Percentiles rank a stretch among this genome's conserved stretches.
Conservation (phyloP, 371 early-diverging fungal genomes). For the Apophysomyces trapeziformis region DNA sequence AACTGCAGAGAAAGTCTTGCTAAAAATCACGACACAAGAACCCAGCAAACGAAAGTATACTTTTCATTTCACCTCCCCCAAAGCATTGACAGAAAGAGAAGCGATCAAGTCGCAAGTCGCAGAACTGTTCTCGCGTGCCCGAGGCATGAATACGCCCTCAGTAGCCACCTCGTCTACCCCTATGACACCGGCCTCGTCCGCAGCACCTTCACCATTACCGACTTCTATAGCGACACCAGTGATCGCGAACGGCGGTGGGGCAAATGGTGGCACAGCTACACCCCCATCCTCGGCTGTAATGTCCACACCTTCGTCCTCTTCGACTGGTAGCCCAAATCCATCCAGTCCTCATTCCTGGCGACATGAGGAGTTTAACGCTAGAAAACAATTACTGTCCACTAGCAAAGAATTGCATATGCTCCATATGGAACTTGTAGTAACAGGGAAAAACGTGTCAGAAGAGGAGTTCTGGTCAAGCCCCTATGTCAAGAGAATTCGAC, state of each 20-base stretch:
- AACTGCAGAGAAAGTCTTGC: constrained; percentile 38
- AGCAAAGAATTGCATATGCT: constrained; percentile 73
- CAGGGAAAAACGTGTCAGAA: constrained; percentile 73
- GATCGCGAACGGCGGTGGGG: constrained; percentile 8
- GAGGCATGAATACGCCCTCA: constrained; percentile 28
- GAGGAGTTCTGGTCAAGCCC: constrained; percentile 93
- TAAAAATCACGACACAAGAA: constrained; percentile 39
- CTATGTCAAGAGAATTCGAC: constrained; percentile 57
- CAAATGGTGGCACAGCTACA: constrained; percentile 14
- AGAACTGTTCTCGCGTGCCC: constrained; percentile 48
- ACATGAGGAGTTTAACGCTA: constrained; percentile 61
- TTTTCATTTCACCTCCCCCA: constrained; percentile 57
- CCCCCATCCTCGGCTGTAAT: constrained; percentile 24
- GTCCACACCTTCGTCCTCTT: constrained; percentile 29
- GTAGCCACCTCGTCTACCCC: constrained; percentile 14
- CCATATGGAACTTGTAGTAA: constrained; percentile 82
- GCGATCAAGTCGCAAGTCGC: constrained; percentile 60
- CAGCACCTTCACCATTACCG: neutral
- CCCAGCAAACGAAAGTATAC: constrained; percentile 46
- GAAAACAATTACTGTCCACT: constrained; percentile 67
- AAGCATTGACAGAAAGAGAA: constrained; percentile 59
- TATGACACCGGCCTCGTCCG: constrained; percentile 12
- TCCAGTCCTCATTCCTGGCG: constrained; percentile 29
- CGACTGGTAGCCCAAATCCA: constrained; percentile 24
- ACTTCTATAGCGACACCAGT: constrained; percentile 27